phyloP scores from a whole-genome alignment of 345 rosid species.

The Acer saccharum region DNA sequence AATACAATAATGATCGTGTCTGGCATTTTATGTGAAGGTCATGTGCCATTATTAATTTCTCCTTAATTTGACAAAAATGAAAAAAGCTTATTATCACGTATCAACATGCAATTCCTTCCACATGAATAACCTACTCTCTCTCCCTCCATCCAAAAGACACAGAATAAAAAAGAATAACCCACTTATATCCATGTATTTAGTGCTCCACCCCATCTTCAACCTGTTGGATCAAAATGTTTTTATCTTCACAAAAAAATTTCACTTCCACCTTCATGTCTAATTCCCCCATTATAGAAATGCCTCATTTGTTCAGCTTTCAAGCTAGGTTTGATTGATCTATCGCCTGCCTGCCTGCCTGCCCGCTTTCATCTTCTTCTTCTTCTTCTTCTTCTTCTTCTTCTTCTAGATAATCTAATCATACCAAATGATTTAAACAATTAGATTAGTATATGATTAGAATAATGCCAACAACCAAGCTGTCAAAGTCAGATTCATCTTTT shows the following conservation, averaged over 20 bases:
- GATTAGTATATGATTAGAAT: conserved; percentile 21
- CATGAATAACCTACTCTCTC: conserved; percentile 40
- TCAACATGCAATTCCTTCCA: conserved; percentile 27
- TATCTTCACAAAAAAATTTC: not conserved
- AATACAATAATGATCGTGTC: not conserved
- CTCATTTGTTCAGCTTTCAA: not conserved
- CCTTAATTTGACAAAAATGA: not conserved
- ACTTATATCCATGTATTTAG: not conserved
- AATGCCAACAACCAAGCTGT: conserved; percentile 22
- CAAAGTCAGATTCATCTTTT: conserved; percentile 22
- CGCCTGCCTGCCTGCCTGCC: not conserved
- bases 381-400: not conserved
- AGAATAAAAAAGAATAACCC: not conserved
- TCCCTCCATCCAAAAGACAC: conserved; percentile 3
- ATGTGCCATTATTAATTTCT: conserved; percentile 1
- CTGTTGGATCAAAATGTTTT: conserved; percentile 6
- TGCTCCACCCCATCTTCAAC: not conserved
- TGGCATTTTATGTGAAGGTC: conserved; percentile 1
- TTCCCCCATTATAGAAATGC: not conserved
- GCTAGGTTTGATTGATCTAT: conserved; percentile 10
- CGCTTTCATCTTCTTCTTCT: not conserved
- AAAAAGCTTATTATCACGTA: not conserved
- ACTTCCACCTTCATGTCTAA: not conserved
- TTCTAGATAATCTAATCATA: conserved; percentile 26
- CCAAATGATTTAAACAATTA: conserved; percentile 27